Evolutionary conservation across 2,329 filamentous ascomycete genomes (phyloP).

Genomic region (Curvularia eragrostidis): DNA sequence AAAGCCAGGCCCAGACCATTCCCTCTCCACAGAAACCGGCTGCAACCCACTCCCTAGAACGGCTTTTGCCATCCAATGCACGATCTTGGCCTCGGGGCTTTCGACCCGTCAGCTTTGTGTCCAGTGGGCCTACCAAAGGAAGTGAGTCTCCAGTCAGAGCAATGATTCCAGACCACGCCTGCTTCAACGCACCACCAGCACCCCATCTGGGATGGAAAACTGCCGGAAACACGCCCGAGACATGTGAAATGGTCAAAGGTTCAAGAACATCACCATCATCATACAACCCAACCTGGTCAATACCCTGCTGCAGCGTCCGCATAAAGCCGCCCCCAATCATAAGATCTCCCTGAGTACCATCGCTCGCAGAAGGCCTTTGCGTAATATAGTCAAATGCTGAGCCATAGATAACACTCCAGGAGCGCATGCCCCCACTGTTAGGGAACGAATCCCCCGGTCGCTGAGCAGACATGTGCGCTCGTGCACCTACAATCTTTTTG

Average conservation of each 20-base stretch:
- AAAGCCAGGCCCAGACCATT: constrained; percentile 27
- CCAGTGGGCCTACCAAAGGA: constrained; percentile 60
- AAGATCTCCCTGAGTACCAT: constrained; percentile 16
- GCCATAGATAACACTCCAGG: constrained; percentile 56
- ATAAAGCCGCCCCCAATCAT: constrained; percentile 24
- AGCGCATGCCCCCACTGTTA: constrained; percentile 47
- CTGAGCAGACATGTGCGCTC: constrained; percentile 59
- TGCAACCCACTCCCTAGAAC: constrained; percentile 44
- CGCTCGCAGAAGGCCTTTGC: constrained; percentile 12
- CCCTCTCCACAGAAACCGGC: constrained; percentile 27
- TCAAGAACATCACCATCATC: constrained; percentile 19
- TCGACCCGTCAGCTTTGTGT: constrained; percentile 33
- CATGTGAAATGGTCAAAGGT: constrained; percentile 8
- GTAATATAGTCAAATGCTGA: constrained; percentile 13
- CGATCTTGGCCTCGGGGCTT: not conserved
- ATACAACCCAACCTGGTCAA: constrained; percentile 20
- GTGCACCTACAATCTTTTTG: constrained; percentile 18
- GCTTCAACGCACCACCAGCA: constrained; percentile 38
- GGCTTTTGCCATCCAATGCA: constrained; percentile 20
- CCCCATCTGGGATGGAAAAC: constrained; percentile 22
- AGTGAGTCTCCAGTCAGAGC: constrained; percentile 58
- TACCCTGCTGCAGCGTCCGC: constrained; percentile 20
- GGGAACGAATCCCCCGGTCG: constrained; percentile 48
- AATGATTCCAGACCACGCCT: constrained; percentile 60
- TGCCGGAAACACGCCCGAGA: constrained; percentile 18